A percentile compares a stretch with the other conserved stretches of the same genome.
Evolutionary conservation across 352 stramenopile species (phyloP).

Genomic region (Globisporangium paroecandrum): DNA sequence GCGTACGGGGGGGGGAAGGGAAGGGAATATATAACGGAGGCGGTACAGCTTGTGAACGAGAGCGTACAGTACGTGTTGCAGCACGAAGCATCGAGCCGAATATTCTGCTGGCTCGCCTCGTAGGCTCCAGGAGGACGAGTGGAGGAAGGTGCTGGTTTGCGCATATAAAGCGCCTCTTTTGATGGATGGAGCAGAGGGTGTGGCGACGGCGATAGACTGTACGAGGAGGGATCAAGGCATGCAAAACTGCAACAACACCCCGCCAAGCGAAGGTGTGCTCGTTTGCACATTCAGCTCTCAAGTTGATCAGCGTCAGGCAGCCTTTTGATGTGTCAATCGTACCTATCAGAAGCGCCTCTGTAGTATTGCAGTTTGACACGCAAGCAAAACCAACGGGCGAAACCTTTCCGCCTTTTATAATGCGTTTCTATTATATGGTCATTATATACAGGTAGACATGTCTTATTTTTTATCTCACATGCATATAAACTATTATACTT

Average conservation of each 20-base stretch:
- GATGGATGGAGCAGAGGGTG: background rate
- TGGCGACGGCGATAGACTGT: background rate
- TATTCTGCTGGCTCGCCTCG: background rate
- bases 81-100: background rate
- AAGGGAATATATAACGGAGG: background rate
- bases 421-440: background rate
- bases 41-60: background rate
- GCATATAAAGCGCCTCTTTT: background rate
- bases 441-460: background rate
- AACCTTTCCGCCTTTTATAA: background rate
- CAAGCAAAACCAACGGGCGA: background rate
- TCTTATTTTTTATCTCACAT: background rate
- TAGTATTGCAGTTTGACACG: conserved; percentile 1
- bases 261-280: background rate
- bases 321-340: background rate
- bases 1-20: background rate
- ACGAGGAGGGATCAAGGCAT: background rate
- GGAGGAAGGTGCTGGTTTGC: background rate
- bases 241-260: background rate
- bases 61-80: background rate
- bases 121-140: background rate
- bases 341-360: background rate
- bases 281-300: background rate
- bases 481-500: background rate
- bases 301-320: background rate